A percentile compares a stretch with the other conserved stretches of the same genome.
These are phyloP conservation scores for Naumovozyma castellii DNA, from an alignment of 805 yeast genomes.

Conservation along the genomic window DNA sequence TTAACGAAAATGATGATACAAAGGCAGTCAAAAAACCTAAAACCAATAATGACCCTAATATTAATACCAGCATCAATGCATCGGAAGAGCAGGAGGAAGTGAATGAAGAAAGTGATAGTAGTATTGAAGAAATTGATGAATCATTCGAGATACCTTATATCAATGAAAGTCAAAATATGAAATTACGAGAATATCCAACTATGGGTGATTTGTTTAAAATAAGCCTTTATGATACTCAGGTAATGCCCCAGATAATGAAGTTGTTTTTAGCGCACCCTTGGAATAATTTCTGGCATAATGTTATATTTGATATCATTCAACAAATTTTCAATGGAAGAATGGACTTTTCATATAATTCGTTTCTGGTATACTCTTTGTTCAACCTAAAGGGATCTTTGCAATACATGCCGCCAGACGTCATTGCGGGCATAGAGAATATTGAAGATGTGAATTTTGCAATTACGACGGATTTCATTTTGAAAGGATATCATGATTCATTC, in stretches of 20 bases:
- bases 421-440: too few relatives aligned
- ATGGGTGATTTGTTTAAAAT: constrained; percentile 83
- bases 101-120: too few relatives aligned
- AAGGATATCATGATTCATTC: constrained; percentile 52
- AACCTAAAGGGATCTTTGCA: constrained; percentile 8
- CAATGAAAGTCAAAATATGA: constrained; percentile 30
- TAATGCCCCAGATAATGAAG: constrained; percentile 52
- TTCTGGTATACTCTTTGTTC: constrained; percentile 37
- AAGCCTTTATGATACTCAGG: constrained; percentile 62
- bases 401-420: constrained; percentile 3
- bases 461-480: constrained; percentile 47
- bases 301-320: constrained; percentile 89
- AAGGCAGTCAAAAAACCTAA: constrained; percentile 15
- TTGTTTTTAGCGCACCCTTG: constrained; percentile 83
- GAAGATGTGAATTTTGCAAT: constrained; percentile 33
- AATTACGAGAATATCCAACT: constrained; percentile 49
- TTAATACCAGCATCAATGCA: constrained; percentile 29
- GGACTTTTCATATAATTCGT: constrained; percentile 77
- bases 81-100: constrained; percentile 25
- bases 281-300: constrained; percentile 94
- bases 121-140: constrained; percentile 28
- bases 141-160: constrained; percentile 29
- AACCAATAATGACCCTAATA: constrained; percentile 13
- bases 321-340: constrained; percentile 81
- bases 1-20: constrained; percentile 9